A percentile compares a stretch with the other conserved stretches of the same genome.
Conservation (phyloP, 257 asterid genomes). For the Gentiana straminea region DNA sequence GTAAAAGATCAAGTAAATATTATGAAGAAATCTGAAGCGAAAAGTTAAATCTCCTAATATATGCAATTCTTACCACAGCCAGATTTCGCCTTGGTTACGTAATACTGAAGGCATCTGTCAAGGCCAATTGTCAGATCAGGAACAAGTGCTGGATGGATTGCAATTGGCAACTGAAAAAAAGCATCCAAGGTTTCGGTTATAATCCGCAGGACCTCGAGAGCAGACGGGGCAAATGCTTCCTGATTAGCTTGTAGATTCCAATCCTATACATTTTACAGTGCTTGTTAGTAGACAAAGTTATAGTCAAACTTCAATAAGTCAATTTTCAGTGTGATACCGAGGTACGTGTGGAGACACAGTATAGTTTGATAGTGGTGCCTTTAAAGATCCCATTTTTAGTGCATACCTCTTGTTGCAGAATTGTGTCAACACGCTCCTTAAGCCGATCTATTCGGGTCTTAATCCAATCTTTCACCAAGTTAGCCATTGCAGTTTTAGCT, state of each 20-base stretch:
- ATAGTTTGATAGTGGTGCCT: neutral
- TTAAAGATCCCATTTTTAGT: neutral
- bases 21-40: constrained; percentile 1
- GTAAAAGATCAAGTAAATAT: constrained; percentile 5
- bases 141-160: constrained; percentile 87
- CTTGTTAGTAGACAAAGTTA: neutral
- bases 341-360: neutral
- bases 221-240: constrained; percentile 86
- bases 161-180: constrained; percentile 86
- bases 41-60: neutral
- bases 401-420: constrained; percentile 97
- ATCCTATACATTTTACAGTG: constrained; percentile 24
- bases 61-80: constrained; percentile 62
- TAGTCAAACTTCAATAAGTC: neutral
- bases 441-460: constrained; percentile 76
- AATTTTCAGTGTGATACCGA: neutral
- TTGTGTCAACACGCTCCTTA: constrained; percentile 88
- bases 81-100: constrained; percentile 70
- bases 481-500: constrained; percentile 86
- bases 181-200: constrained; percentile 90
- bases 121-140: constrained; percentile 80
- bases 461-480: constrained; percentile 83
- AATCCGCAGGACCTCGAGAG: constrained; percentile 72
- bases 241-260: constrained; percentile 83
- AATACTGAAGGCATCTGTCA: constrained; percentile 82